A percentile compares a stretch with the other conserved stretches of the same genome.
phyloP scores from a whole-genome alignment of 1,284 basidiomycete genomes.

The Chiua sp. region DNA sequence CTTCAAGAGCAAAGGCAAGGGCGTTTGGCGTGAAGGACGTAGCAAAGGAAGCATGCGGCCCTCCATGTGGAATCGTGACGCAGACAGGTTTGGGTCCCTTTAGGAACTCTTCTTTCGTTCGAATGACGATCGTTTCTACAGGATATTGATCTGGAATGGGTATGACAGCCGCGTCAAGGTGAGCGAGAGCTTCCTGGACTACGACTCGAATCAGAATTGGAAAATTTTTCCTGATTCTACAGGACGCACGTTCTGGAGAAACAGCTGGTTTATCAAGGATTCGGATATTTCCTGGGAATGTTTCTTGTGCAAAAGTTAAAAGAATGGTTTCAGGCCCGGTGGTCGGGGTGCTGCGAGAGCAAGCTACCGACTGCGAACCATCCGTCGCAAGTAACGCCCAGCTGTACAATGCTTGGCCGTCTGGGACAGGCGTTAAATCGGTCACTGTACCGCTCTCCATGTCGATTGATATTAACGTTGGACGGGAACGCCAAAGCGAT shows the following conservation, averaged over 20 bases:
- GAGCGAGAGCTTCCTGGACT: slow-evolving; percentile 50
- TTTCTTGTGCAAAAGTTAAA: slow-evolving; percentile 15
- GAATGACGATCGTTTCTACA: slow-evolving; percentile 59
- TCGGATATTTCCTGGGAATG: not conserved
- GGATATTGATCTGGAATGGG: slow-evolving; percentile 53
- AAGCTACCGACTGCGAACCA: slow-evolving; percentile 49
- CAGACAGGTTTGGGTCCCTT: slow-evolving; percentile 42
- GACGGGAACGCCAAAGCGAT: slow-evolving; percentile 60
- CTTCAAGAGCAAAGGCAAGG: slow-evolving; percentile 58
- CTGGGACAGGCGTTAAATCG: slow-evolving; percentile 43
- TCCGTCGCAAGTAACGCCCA: slow-evolving; percentile 63
- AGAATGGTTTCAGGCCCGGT: slow-evolving; percentile 58
- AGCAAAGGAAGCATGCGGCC: slow-evolving; percentile 61
- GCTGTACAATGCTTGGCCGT: slow-evolving; percentile 42
- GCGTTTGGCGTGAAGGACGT: slow-evolving; percentile 53
- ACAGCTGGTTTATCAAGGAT: slow-evolving; percentile 36
- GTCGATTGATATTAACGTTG: slow-evolving; percentile 49
- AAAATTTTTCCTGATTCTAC: no score
- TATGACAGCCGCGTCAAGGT: slow-evolving; percentile 47
- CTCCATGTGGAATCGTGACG: slow-evolving; percentile 69
- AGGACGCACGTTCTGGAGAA: slow-evolving; percentile 42
- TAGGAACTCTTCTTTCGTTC: slow-evolving; percentile 21
- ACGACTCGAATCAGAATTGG: not conserved
- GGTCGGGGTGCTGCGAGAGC: slow-evolving; percentile 54
- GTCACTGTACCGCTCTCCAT: slow-evolving; percentile 41